Evolutionary conservation across 441 rosid genomes (phyloP).

Genomic region (Adansonia rubrostipa): DNA sequence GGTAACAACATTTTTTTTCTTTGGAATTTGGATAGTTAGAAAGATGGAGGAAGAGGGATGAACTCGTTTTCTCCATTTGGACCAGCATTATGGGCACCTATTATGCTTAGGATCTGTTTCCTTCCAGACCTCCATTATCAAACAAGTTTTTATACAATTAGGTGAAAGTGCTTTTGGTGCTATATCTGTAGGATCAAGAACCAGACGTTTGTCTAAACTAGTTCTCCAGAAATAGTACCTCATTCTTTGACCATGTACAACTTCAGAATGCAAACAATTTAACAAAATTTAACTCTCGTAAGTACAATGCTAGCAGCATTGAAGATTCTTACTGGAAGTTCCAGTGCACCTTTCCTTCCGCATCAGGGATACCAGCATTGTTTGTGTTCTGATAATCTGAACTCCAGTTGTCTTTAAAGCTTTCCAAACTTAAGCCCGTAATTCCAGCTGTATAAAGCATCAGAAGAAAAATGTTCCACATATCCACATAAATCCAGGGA

Average conservation of each 20-base stretch:
- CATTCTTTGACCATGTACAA: conserved; percentile 12
- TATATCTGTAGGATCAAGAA: background rate
- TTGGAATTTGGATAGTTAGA: background rate
- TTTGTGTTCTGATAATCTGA: conserved; percentile 86
- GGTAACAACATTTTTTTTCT: conserved; percentile 17
- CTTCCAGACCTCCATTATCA: conserved; percentile 6
- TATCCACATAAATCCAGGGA: background rate
- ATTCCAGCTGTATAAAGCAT: conserved; percentile 70
- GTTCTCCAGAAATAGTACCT: background rate
- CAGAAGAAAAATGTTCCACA: conserved; percentile 21
- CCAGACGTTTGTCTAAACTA: background rate
- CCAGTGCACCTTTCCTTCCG: conserved; percentile 75
- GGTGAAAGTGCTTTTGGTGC: conserved; percentile 1
- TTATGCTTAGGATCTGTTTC: conserved; percentile 6
- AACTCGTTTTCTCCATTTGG: background rate
- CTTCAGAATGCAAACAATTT: conserved; percentile 17
- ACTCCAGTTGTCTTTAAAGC: conserved; percentile 87
- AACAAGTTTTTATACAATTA: background rate
- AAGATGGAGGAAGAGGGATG: background rate
- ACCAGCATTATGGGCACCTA: background rate
- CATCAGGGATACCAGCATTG: conserved; percentile 86
- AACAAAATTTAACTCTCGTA: conserved; percentile 19
- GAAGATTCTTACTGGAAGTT: conserved; percentile 77
- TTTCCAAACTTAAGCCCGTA: conserved; percentile 72
- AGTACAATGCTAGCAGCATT: conserved; percentile 18